Base-by-base conservation (phyloP, 2,329 filamentous ascomycete species). In the Monilinia fructicola region DNA sequence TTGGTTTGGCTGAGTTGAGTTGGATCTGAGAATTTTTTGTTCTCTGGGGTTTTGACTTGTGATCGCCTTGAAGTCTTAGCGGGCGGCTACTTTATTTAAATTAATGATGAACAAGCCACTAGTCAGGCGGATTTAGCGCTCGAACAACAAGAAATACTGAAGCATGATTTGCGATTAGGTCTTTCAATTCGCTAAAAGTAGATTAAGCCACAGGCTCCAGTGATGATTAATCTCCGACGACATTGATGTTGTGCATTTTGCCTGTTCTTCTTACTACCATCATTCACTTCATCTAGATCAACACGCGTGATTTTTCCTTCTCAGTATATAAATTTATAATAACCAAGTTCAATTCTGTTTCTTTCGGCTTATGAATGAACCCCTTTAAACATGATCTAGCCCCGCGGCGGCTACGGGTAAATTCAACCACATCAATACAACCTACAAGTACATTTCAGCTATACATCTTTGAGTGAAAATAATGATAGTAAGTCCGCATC, bases 191-290 rank as follows among this genome's bases (percentile, higher is more conserved):
- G 46, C 46, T 23, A 23, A 50, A 50, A 50, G 10, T 26, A 50
- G 11, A 56, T 44, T 16, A 58, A 31, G 55, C 55, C 55, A 58
- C 55, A 58, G 40, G 10, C 35, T 56, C 35, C 21, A 42, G 16
- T 16, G 1, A 42, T 16, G 40, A 42, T 42, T 4, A 40, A 56
- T 38, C 14, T 56, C 6, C 35, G 35, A n/a, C 7, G 5, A 6
- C 21, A n/a, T 10, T 7, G 12, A 9, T 21, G 54, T 40, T 56
- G 7, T 56, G n/a, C n/a, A 42, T 26, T 56, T 42, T 42, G n/a
- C 35, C n/a, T 9, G 21, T 56, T 42, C 12, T 23, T 5, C 38
- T 28, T 28, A 28, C n/a, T 38, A 21, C 12, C 1, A 26, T 26
- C 3, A 23, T 14, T 42, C 14, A 38, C 7, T 10, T n/a, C n/a